These are phyloP conservation scores for Phytophthora chlamydospora DNA, from an alignment of 352 stramenopile species.

Conservation along the genomic window DNA sequence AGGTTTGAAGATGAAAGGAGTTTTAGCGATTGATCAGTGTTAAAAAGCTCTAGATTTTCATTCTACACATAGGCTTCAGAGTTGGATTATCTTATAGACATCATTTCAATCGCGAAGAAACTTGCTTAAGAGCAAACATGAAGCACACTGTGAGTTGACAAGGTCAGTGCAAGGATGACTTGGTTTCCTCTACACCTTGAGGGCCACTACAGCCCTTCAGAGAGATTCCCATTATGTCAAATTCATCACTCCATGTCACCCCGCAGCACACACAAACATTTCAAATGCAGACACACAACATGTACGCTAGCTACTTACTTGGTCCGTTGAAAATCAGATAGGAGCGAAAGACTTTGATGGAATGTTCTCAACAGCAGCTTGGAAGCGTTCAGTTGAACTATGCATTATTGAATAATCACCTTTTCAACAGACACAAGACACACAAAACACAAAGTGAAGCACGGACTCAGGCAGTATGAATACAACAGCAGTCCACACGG, in stretches of 20 bases:
- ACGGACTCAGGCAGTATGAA: slow-evolving; percentile 85
- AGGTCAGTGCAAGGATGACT: slow-evolving; percentile 87
- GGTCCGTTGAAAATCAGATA: slow-evolving; percentile 74
- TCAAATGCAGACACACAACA: slow-evolving; percentile 5
- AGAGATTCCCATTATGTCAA: slow-evolving; percentile 86
- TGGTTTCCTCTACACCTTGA: slow-evolving; percentile 57
- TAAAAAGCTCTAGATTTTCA: slow-evolving; percentile 84
- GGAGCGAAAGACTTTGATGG: slow-evolving; percentile 87
- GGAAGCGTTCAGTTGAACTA: slow-evolving; percentile 83
- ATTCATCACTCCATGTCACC: slow-evolving; percentile 71
- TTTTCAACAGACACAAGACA: slow-evolving; percentile 43
- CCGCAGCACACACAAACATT: slow-evolving; percentile 7
- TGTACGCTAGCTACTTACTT: slow-evolving; percentile 2
- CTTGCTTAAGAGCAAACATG: not conserved
- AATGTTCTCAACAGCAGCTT: slow-evolving; percentile 64
- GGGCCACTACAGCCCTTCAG: slow-evolving; percentile 53
- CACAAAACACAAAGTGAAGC: slow-evolving; percentile 14
- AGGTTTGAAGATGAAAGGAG: not conserved
- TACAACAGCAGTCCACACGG: slow-evolving; percentile 80
- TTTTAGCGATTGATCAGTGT: slow-evolving; percentile 70
- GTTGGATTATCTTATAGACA: slow-evolving; percentile 85
- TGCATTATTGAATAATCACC: slow-evolving; percentile 75
- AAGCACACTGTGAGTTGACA: slow-evolving; percentile 18
- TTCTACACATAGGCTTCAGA: slow-evolving; percentile 84
- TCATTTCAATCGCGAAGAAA: slow-evolving; percentile 57